Base-by-base conservation (phyloP, 108 stramenopile genomes). In the Chaetoceros muelleri region DNA sequence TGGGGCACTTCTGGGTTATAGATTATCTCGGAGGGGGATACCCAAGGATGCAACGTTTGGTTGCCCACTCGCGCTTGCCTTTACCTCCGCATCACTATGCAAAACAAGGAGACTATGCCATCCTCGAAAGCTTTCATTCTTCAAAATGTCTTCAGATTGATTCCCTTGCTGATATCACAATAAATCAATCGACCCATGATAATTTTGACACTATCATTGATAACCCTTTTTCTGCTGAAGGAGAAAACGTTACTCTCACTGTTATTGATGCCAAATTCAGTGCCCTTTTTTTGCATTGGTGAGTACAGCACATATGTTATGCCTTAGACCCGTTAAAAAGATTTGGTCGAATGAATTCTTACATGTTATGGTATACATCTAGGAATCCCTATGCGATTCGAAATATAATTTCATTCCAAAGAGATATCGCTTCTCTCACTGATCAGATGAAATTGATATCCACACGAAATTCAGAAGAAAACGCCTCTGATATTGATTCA, bases 1-100 rank as follows among this genome's bases (percentile, higher is more conserved):
- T 92, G 90, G 90, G 86, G 28, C 85, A 76, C 75, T 92, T 92
- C 56, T 92, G 90, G 90, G 67, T 92, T 55, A 30, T 88, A 5
- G 86, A 92, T 53, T 55, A 65, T 46, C 64, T 86, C 1, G 58
- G 71, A 46, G 55, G 54, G 10, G 55, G 63, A 20, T 57, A 65
- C 31, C 64, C 69, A 22, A 60, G 85, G 45, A 46, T 55, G 22
- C 85, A 91, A 58, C 60, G 86, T 17, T 54, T 92, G 24, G 48
- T 92, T 8, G 81, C 62, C 16, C 90, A 92, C 64, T 92, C 90
- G 1, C 73, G 72, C 27, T 79, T 92, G 7, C 83, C 90, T 7
- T 48, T 62, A 20, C 56, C 65, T 31, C 75, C 82, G 2, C 29
- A 61, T 44, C 64, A 61, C 2, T 75, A 82, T 59, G 78, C 83